phyloP scores from a whole-genome alignment of 2,329 filamentous ascomycete species.

The Bisporella sp. region DNA sequence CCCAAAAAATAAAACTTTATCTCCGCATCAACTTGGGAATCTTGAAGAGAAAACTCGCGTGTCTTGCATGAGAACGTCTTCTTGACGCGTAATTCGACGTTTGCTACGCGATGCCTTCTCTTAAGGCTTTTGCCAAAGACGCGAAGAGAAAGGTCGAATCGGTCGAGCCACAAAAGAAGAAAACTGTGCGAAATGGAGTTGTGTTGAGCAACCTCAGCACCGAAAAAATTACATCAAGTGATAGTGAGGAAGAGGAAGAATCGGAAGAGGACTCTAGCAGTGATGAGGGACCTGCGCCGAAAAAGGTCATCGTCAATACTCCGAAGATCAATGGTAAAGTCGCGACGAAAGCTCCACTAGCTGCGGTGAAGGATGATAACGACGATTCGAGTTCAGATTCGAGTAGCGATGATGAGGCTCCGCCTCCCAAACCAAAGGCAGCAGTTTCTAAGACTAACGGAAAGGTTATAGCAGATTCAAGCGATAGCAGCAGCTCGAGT shows the following conservation, averaged over 20 bases:
- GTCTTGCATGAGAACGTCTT: no score
- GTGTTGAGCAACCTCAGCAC: slow-evolving; percentile 15
- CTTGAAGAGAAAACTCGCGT: neutral
- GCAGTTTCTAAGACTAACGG: neutral
- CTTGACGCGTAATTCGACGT: no score
- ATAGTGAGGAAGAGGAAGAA: slow-evolving; percentile 17
- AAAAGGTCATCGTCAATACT: slow-evolving; percentile 5
- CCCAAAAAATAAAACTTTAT: no score
- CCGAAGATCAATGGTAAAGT: slow-evolving; percentile 19
- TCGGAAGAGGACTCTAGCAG: slow-evolving; percentile 15
- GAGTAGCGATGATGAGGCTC: neutral
- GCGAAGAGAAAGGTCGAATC: slow-evolving; percentile 11
- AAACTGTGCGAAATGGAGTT: slow-evolving; percentile 3
- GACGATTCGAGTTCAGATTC: neutral
- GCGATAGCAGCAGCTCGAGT: slow-evolving; percentile 15
- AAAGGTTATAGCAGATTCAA: neutral
- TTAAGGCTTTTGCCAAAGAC: slow-evolving; percentile 12
- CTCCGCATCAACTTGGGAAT: no score
- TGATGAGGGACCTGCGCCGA: slow-evolving; percentile 15
- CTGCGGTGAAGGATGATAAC: neutral
- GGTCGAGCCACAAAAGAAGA: slow-evolving; percentile 4
- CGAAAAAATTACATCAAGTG: slow-evolving; percentile 24
- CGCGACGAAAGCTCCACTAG: slow-evolving; percentile 6
- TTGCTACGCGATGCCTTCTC: slow-evolving; percentile 10
- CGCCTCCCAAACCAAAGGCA: neutral